These are phyloP conservation scores for Emmonsiellopsis sp. DNA, from an alignment of 2,329 filamentous ascomycete genomes.

Conservation along the genomic window DNA sequence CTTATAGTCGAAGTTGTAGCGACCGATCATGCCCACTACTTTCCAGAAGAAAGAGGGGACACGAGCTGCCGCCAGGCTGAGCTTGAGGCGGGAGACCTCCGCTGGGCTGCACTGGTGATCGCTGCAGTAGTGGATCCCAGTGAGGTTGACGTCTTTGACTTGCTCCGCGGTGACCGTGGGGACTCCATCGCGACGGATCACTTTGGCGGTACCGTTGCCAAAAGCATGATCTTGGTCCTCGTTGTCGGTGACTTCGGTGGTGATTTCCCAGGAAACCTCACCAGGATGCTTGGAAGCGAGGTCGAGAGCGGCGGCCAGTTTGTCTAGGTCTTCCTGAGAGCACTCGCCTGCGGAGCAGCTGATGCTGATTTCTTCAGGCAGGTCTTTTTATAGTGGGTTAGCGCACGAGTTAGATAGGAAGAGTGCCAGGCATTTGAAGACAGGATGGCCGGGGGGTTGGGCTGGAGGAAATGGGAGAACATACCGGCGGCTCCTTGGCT, in stretches of 20 bases:
- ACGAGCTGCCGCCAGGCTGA: constrained; percentile 3
- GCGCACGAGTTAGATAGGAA: too few relatives aligned
- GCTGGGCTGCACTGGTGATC: constrained; percentile 2
- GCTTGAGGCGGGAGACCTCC: constrained; percentile 1
- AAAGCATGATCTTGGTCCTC: background rate
- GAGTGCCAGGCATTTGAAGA: too few relatives aligned
- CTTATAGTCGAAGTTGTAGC: constrained; percentile 8
- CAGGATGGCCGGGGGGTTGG: too few relatives aligned
- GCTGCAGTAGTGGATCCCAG: background rate
- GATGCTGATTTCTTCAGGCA: background rate
- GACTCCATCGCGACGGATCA: constrained; percentile 1
- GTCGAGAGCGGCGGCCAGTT: background rate
- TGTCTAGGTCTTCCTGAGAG: background rate
- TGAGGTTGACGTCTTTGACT: background rate
- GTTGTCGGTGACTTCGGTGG: background rate
- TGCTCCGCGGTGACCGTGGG: background rate
- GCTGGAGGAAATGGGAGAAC: too few relatives aligned
- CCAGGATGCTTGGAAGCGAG: background rate
- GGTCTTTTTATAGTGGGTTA: background rate
- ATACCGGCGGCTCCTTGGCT: background rate
- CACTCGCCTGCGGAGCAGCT: background rate
- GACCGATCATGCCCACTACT: constrained; percentile 2
- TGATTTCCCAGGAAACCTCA: constrained; percentile 5
- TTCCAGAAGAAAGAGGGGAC: constrained; percentile 5
- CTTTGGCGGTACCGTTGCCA: background rate